phyloP scores from a whole-genome alignment of 2,329 filamentous ascomycete genomes.

The Capronia americana region DNA sequence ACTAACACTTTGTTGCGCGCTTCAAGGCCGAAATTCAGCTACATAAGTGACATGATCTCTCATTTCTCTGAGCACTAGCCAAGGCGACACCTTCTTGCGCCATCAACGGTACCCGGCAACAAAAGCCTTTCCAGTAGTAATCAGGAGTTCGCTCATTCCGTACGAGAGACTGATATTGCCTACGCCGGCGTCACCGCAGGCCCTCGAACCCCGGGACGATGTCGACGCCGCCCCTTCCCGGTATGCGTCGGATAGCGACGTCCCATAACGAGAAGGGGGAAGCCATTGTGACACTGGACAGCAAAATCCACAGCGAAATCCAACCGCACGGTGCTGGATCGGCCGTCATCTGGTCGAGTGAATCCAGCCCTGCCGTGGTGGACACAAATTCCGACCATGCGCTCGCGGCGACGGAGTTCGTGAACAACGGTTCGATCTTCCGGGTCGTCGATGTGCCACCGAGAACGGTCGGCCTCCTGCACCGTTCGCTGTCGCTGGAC shows the following conservation, averaged over 20 bases:
- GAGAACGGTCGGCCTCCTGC: conserved; percentile 33
- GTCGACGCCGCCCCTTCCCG: background rate
- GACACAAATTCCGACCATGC: conserved; percentile 8
- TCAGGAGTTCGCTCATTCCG: no score
- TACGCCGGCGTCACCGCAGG: no score
- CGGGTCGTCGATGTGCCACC: conserved; percentile 39
- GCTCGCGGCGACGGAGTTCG: conserved; percentile 10
- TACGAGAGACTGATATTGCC: no score
- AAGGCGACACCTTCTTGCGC: no score
- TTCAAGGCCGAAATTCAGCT: no score
- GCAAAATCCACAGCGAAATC: conserved; percentile 2
- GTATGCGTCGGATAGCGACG: background rate
- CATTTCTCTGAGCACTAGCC: no score
- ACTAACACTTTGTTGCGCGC: no score
- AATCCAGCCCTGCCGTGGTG: conserved; percentile 6
- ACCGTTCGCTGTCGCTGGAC: conserved; percentile 41
- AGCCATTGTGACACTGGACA: conserved; percentile 15
- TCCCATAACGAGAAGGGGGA: conserved; percentile 2
- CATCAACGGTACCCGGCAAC: no score
- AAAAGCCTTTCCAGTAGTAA: no score
- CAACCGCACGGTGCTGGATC: conserved; percentile 11
- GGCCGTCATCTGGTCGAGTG: conserved; percentile 18
- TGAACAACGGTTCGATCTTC: conserved; percentile 29
- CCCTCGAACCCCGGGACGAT: no score
- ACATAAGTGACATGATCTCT: no score